Evolutionary conservation across 2,329 filamentous ascomycete species (phyloP).

Genomic region (Elsinoe ampelina): DNA sequence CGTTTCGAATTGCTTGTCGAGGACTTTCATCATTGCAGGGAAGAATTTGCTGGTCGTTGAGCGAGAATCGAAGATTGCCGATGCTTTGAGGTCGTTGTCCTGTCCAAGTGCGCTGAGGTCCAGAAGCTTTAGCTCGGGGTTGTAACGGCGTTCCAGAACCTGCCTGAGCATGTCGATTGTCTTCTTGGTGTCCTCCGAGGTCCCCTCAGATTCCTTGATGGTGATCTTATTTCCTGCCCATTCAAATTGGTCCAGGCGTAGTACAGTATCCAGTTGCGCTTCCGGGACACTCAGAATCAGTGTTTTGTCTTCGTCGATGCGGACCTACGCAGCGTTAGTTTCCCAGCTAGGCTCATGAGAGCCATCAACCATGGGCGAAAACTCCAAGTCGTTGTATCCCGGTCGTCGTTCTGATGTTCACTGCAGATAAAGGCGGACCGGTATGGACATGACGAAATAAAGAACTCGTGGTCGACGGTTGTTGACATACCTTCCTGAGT

Average conservation of each 20-base stretch:
- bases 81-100: constrained; percentile 60
- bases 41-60: constrained; percentile 79
- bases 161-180: constrained; percentile 51
- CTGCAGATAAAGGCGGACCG: constrained; percentile 24
- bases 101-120: constrained; percentile 69
- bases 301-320: constrained; percentile 28
- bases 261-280: constrained; percentile 27
- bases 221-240: constrained; percentile 32
- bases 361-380: constrained; percentile 15
- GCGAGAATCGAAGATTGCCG: constrained; percentile 65
- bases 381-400: constrained; percentile 17
- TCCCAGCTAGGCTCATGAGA: constrained; percentile 1
- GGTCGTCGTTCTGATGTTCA: constrained; percentile 26
- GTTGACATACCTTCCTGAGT: constrained; percentile 30
- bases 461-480: constrained; percentile 15
- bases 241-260: constrained; percentile 32
- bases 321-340: constrained; percentile 25
- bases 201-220: constrained; percentile 24
- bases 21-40: constrained; percentile 80
- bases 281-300: constrained; percentile 31
- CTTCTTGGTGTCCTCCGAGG: constrained; percentile 36
- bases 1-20: constrained; percentile 66
- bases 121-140: constrained; percentile 61
- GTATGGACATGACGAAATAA: constrained; percentile 16
- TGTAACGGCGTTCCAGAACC: constrained; percentile 68